A percentile compares a stretch with the other conserved stretches of the same genome.
These are phyloP conservation scores for Daphne laureola DNA, from an alignment of 441 rosid genomes.

Conservation along the genomic window DNA sequence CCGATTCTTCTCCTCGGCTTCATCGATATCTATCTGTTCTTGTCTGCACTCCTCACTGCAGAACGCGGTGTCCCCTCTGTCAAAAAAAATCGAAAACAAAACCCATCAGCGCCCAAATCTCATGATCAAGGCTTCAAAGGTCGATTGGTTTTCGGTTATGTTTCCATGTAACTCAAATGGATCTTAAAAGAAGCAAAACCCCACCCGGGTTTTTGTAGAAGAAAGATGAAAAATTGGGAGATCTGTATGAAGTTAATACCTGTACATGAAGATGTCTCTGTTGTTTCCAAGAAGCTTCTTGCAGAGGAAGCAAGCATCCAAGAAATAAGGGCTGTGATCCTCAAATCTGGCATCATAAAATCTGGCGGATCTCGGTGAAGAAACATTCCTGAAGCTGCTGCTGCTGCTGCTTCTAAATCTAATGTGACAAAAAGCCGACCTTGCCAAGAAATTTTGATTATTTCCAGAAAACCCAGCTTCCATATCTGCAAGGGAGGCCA, in stretches of 20 bases:
- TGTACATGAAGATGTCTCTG: constrained; percentile 53
- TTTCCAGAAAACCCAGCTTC: constrained; percentile 46
- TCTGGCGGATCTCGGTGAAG: constrained; percentile 38
- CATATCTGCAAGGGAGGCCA: constrained; percentile 45
- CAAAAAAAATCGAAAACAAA: constrained; percentile 1
- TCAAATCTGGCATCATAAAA: constrained; percentile 46
- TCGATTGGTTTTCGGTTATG: too few species aligned
- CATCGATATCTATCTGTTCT: constrained; percentile 34
- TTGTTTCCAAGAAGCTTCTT: constrained; percentile 31
- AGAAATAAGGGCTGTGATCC: constrained; percentile 30
- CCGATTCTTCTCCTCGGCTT: constrained; percentile 30
- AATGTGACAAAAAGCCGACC: constrained; percentile 21
- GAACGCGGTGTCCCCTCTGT: constrained; percentile 45
- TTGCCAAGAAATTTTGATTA: constrained; percentile 19
- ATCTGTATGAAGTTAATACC: constrained; percentile 15
- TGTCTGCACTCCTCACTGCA: constrained; percentile 47
- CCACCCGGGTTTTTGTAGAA: background rate
- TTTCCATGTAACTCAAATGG: background rate
- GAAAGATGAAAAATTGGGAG: background rate
- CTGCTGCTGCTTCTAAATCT: constrained; percentile 23
- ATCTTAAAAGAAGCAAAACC: background rate
- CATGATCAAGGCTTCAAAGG: too few species aligned
- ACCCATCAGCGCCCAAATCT: constrained; percentile 5
- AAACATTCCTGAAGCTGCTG: constrained; percentile 21
- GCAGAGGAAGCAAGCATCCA: constrained; percentile 40